These are phyloP conservation scores for Puccinia hordei DNA, from an alignment of 1,284 basidiomycete genomes.

Conservation along the genomic window DNA sequence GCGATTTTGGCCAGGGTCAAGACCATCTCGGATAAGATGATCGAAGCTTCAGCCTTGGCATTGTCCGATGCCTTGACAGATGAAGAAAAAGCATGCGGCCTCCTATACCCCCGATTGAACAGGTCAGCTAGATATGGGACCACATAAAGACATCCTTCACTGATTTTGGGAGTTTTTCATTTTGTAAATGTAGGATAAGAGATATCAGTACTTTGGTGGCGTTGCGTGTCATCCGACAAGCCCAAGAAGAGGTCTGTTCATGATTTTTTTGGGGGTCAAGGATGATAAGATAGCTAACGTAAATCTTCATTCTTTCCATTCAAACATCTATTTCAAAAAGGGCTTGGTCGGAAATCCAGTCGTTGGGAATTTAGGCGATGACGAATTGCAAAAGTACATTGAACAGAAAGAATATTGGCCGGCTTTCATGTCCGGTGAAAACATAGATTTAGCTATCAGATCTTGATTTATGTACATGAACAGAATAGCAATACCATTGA, in stretches of 20 bases:
- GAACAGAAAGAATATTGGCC: constrained; percentile 50
- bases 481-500: too few species aligned
- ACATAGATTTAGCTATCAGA: constrained; percentile 39
- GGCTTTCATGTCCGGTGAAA: constrained; percentile 44
- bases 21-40: constrained; percentile 62
- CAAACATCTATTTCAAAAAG: background rate
- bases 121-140: constrained; percentile 20
- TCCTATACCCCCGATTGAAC: constrained; percentile 42
- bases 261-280: background rate
- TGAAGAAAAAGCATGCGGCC: constrained; percentile 64
- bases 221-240: constrained; percentile 43
- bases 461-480: background rate
- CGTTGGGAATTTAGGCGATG: constrained; percentile 20
- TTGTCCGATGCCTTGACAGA: constrained; percentile 74
- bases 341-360: constrained; percentile 40
- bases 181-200: constrained; percentile 35
- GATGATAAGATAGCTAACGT: background rate
- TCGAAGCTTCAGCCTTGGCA: constrained; percentile 67
- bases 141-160: background rate
- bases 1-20: constrained; percentile 62
- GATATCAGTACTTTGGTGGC: constrained; percentile 49
- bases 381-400: constrained; percentile 41
- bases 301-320: background rate
- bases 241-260: constrained; percentile 42
- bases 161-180: background rate